These are phyloP conservation scores for Lumnitzera littorea DNA, from an alignment of 345 rosid species.

Conservation along the genomic window DNA sequence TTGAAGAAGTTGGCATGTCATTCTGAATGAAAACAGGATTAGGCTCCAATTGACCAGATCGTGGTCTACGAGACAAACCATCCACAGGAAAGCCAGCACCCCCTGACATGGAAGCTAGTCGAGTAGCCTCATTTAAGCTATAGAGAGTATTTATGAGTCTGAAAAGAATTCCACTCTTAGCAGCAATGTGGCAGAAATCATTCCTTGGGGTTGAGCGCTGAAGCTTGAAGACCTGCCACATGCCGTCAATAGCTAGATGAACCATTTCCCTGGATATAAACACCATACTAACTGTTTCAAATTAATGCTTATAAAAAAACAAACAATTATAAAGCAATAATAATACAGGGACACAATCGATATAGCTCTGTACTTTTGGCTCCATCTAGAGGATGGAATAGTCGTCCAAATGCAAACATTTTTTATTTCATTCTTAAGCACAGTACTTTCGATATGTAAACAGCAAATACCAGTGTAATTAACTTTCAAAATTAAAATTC, in stretches of 20 bases:
- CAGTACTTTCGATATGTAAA: too few species aligned
- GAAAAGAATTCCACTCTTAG: conserved; percentile 77
- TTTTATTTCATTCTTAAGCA: too few species aligned
- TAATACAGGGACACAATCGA: too few species aligned
- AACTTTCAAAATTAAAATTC: too few species aligned
- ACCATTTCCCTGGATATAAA: conserved; percentile 90
- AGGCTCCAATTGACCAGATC: conserved; percentile 75
- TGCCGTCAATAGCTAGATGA: conserved; percentile 98
- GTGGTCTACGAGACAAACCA: conserved; percentile 48
- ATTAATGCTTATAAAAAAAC: conserved; percentile 3
- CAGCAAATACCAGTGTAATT: too few species aligned
- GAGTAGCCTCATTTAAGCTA: conserved; percentile 95
- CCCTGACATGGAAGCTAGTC: conserved; percentile 62
- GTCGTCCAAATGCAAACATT: too few species aligned
- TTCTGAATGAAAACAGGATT: conserved; percentile 50
- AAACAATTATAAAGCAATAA: too few species aligned
- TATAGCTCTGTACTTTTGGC: too few species aligned
- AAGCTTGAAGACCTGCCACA: conserved; percentile 99
- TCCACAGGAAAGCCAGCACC: conserved; percentile 53
- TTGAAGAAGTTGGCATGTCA: conserved; percentile 37
- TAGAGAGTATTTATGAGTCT: conserved; percentile 92
- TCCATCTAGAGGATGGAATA: too few species aligned
- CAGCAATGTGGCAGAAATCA: conserved; percentile 92
- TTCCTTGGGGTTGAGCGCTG: conserved; percentile 89
- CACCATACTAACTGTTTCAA: too few species aligned